Conservation (phyloP, 2,329 filamentous ascomycete species). For the Knoxdaviesia proteae region DNA sequence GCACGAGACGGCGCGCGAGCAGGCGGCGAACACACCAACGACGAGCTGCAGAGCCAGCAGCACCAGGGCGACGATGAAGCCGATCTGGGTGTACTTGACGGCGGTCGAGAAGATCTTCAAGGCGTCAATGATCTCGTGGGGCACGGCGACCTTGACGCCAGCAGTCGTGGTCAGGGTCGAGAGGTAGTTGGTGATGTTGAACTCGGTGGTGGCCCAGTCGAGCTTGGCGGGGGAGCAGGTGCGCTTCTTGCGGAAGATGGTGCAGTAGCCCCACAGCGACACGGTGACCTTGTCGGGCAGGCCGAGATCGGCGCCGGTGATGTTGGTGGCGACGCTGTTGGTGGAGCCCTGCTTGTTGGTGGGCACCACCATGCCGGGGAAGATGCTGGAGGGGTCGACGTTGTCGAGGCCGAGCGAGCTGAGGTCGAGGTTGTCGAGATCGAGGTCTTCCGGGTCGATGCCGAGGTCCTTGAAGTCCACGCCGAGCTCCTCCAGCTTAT, state of each 20-base stretch:
- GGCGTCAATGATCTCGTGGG: slow-evolving; percentile 41
- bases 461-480: slow-evolving; percentile 11
- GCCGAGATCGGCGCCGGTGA: slow-evolving; percentile 35
- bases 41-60: slow-evolving; percentile 52
- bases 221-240: slow-evolving; percentile 52
- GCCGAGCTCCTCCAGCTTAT: no score
- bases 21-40: slow-evolving; percentile 64
- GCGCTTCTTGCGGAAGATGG: slow-evolving; percentile 31
- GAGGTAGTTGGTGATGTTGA: slow-evolving; percentile 40
- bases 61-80: slow-evolving; percentile 54
- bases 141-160: slow-evolving; percentile 40
- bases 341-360: slow-evolving; percentile 6
- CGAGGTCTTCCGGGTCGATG: slow-evolving; percentile 32
- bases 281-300: slow-evolving; percentile 64
- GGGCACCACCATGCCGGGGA: not conserved
- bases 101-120: slow-evolving; percentile 55
- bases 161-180: slow-evolving; percentile 27
- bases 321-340: slow-evolving; percentile 18
- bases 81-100: slow-evolving; percentile 64
- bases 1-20: slow-evolving; percentile 63
- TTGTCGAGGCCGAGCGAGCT: slow-evolving; percentile 34
- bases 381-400: slow-evolving; percentile 7
- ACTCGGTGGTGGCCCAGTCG: slow-evolving; percentile 55
- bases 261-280: slow-evolving; percentile 75
- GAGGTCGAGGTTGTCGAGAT: slow-evolving; percentile 40